Evolutionary conservation across 1,139 yeast species (phyloP).

Genomic region (Protomyces gravidus): DNA sequence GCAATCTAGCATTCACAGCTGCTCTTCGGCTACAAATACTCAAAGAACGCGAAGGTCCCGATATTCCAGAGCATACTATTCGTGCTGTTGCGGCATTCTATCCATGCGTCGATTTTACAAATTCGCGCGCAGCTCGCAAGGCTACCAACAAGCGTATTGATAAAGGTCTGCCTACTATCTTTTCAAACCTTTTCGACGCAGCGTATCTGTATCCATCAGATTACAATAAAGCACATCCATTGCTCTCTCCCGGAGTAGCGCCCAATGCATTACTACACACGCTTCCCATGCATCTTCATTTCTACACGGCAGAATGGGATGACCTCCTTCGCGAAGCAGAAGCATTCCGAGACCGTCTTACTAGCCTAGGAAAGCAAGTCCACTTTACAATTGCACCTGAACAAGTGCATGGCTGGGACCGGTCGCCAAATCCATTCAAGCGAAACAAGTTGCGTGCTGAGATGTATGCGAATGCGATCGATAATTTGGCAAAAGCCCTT

Average conservation of each 20-base stretch:
- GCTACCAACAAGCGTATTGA: constrained; percentile 6
- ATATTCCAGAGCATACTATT: neutral
- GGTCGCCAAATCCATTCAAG: constrained; percentile 3
- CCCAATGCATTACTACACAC: neutral
- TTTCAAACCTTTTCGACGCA: constrained; percentile 4
- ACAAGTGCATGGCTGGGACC: constrained; percentile 18
- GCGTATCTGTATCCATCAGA: constrained; percentile 2
- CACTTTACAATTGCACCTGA: neutral
- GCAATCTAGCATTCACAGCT: constrained; percentile 16
- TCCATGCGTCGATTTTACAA: constrained; percentile 13
- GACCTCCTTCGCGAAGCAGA: constrained; percentile 5
- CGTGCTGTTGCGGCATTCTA: constrained; percentile 5
- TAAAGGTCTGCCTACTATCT: neutral
- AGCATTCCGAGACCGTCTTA: constrained; percentile 3
- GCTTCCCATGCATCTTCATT: constrained; percentile 1
- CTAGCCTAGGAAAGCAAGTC: neutral
- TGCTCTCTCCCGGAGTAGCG: constrained; percentile 4
- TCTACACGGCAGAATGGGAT: constrained; percentile 18
- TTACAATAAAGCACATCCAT: neutral
- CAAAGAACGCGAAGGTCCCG: neutral
- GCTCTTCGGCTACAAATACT: constrained; percentile 2
- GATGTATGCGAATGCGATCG: neutral
- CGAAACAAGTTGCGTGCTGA: neutral
- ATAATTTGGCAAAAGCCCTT: neutral
- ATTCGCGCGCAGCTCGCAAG: neutral